Evolutionary conservation across 2,329 filamentous ascomycete genomes (phyloP), one percentile per base, ranked within the genome.

Genomic region (Talaromyces sp.): DNA sequence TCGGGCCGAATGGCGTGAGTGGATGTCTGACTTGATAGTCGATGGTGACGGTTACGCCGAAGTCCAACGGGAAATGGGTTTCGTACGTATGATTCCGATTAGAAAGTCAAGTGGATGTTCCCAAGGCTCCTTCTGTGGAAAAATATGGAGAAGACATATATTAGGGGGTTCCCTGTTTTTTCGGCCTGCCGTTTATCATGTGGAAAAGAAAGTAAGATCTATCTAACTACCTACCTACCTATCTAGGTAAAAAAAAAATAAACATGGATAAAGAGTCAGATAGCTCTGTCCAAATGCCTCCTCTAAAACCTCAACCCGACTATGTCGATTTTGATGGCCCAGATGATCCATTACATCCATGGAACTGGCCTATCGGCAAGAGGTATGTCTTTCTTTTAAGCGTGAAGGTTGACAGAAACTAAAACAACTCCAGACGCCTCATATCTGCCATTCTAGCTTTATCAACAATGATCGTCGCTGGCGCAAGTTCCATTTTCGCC

Each of bases 401-500:
- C 10, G 15, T 17, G n/a, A 39, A 39, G 37, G 37, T 22, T 31
- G 35, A 62, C 25, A 54, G 17, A 54, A n/a, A 52, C 47, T 31
- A 25, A 50, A 25, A 50, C 47, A 27, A 15, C 19, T 10, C 35
- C 25, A 65, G 63, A 47, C 39, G 41, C 33, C 25, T 50, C 3
- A 49, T 65, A 65, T 61, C 63, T 19, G 49, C 22, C 47, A 35
- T 65, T n/a, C 31, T 65, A 2, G 49, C 63, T 37, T 27, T 65
- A n/a, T 57, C 63, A 22, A 65, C 63, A 9, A 65, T 65, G 63
- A 47, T 61, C 49, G 63, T 65, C 22, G 63, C 63, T 3, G 52
- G 52, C 31, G 58, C 57, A 49, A 65, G 63, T 17, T 47, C 58
- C 35, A 65, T 65, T 31, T 65, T 65, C 49, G 37, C 63, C 17